A percentile compares a stretch with the other conserved stretches of the same genome.
phyloP scores from a whole-genome alignment of 179 eudicot species.

The Gypsophila paniculata region DNA sequence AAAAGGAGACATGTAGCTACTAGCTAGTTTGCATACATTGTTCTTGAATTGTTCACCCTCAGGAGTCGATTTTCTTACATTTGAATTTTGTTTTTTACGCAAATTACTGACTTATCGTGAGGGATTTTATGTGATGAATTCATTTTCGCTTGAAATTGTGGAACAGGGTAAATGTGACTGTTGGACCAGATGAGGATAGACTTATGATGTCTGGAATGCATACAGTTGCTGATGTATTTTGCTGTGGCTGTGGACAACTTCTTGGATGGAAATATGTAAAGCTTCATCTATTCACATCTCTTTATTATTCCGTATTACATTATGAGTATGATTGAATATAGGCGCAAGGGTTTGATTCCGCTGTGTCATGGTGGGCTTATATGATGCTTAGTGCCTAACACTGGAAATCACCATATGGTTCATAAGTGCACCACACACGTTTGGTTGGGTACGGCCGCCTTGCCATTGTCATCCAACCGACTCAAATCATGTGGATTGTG shows the following conservation, averaged over 20 bases:
- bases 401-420: not conserved
- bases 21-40: not conserved
- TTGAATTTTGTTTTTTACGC: no score
- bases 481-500: not conserved
- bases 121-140: constrained; percentile 8
- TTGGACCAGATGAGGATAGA: constrained; percentile 43
- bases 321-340: not conserved
- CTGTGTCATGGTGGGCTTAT: not conserved
- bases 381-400: not conserved
- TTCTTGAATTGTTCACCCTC: not conserved
- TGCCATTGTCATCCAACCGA: not conserved
- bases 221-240: constrained; percentile 43
- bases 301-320: no score
- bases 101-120: not conserved
- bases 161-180: constrained; percentile 36
- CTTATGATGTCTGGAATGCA: constrained; percentile 46
- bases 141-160: constrained; percentile 9
- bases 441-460: not conserved
- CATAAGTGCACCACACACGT: not conserved
- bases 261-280: constrained; percentile 54
- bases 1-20: not conserved
- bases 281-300: not conserved
- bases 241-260: constrained; percentile 47
- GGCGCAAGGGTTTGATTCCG: not conserved
- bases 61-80: no score